A percentile compares a stretch with the other conserved stretches of the same genome.
Conservation (phyloP, 2,329 filamentous ascomycete genomes). For the Shiraia bambusicola region DNA sequence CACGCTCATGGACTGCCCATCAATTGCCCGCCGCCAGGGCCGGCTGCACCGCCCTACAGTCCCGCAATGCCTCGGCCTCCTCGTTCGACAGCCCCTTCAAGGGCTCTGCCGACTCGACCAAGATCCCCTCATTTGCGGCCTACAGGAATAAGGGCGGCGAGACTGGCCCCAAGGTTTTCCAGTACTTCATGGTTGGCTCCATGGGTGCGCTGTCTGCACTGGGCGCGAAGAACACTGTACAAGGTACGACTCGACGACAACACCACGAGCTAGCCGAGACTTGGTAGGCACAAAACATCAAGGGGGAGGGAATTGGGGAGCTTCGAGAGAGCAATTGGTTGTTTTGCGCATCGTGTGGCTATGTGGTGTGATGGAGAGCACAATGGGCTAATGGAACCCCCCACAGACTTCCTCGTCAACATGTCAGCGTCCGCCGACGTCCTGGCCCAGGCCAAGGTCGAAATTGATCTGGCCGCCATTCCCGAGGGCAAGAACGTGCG, state of each 20-base stretch:
- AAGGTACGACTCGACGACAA: constrained; percentile 66
- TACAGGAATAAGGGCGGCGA: constrained; percentile 73
- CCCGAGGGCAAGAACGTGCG: constrained; percentile 99
- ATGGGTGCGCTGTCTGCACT: constrained; percentile 90
- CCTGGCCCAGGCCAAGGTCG: constrained; percentile 98
- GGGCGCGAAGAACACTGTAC: constrained; percentile 95
- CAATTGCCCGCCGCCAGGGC: constrained; percentile 51
- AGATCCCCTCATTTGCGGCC: constrained; percentile 86
- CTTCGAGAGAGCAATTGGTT: constrained; percentile 31
- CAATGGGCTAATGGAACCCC: constrained; percentile 30
- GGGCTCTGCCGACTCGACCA: constrained; percentile 54
- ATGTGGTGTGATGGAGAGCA: constrained; percentile 26
- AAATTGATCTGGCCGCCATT: constrained; percentile 88
- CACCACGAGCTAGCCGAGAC: constrained; percentile 11
- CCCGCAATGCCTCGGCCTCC: constrained; percentile 47
- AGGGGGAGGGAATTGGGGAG: constrained; percentile 1
- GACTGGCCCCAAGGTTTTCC: constrained; percentile 80
- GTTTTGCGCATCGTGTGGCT: constrained; percentile 31
- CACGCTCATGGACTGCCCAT: constrained; percentile 51
- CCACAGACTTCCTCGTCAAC: constrained; percentile 95
- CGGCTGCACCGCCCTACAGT: constrained; percentile 48
- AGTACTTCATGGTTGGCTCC: constrained; percentile 97
- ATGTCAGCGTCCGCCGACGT: constrained; percentile 99
- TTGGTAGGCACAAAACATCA: constrained; percentile 6
- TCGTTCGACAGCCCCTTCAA: constrained; percentile 60